phyloP scores from a whole-genome alignment of 345 rosid genomes.

The Populus ilicifolia region DNA sequence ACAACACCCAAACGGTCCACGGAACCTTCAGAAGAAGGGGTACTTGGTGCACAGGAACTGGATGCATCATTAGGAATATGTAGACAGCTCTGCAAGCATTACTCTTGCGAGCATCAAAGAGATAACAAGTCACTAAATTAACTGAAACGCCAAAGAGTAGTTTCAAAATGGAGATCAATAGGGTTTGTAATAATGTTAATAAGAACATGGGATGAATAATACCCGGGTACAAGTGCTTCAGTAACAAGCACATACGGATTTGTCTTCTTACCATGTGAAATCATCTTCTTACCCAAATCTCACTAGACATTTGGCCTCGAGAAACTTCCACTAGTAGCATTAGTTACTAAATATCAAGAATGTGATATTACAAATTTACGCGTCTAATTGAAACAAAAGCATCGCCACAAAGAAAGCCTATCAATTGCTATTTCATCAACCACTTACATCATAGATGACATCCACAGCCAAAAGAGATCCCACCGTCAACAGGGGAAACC shows the following conservation, averaged over 20 bases:
- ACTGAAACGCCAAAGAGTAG: neutral
- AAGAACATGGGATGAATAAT: neutral
- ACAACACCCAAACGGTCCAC: neutral
- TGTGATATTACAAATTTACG: no score
- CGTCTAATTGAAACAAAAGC: no score
- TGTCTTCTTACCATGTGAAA: no score
- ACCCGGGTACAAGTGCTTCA: neutral
- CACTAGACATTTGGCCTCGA: no score
- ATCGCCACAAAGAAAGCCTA: neutral
- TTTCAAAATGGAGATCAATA: neutral
- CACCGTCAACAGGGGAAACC: neutral
- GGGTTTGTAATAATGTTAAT: neutral
- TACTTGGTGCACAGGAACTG: neutral
- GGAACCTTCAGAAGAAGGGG: neutral
- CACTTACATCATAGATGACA: neutral
- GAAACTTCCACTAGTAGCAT: no score
- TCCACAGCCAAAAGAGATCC: neutral
- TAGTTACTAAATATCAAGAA: neutral
- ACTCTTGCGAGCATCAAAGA: no score
- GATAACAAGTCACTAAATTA: neutral
- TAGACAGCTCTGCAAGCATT: constrained; percentile 78
- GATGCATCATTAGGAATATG: constrained; percentile 79
- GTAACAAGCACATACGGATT: neutral
- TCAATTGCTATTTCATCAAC: neutral
- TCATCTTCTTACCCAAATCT: no score